Percentiles rank a stretch among this genome's conserved stretches.
Evolutionary conservation across 495 filamentous ascomycete species (phyloP).

Genomic region (Chaetomium cochliodes): DNA sequence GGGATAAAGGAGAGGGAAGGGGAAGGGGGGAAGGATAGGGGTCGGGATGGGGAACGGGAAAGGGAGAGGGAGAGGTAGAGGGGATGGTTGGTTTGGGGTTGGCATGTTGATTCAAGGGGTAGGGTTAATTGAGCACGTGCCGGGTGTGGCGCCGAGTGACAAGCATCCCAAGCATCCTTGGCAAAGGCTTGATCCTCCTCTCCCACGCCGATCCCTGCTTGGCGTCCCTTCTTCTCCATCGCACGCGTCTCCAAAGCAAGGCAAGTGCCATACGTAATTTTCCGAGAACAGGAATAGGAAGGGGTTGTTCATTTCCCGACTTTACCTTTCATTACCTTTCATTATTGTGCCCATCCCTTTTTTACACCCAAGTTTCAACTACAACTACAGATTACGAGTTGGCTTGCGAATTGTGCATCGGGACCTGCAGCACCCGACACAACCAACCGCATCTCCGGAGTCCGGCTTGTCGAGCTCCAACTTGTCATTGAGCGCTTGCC

Average conservation of each 20-base stretch:
- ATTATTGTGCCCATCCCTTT: neutral
- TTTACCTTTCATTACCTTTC: neutral
- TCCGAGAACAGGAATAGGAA: neutral
- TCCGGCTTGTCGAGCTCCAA: too few relatives aligned
- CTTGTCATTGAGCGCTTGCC: too few relatives aligned
- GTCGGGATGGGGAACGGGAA: neutral
- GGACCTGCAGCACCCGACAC: neutral
- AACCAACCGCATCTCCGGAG: neutral
- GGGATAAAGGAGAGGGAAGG: slow-evolving; percentile 13
- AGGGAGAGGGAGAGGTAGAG: slow-evolving; percentile 1
- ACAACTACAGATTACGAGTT: too few relatives aligned
- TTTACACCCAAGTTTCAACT: too few relatives aligned
- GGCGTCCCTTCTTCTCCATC: neutral
- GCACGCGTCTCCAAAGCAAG: neutral
- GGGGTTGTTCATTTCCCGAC: neutral
- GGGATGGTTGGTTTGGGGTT: neutral
- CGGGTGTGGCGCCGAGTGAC: slow-evolving; percentile 1
- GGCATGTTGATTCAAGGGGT: neutral
- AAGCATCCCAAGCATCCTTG: slow-evolving; percentile 11
- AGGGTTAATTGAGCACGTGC: neutral
- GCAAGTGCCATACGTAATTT: neutral
- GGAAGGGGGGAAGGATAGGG: slow-evolving; percentile 12
- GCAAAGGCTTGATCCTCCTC: slow-evolving; percentile 9
- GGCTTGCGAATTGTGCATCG: neutral
- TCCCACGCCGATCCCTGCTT: neutral